These are phyloP conservation scores for Cytospora schulzeri DNA, from an alignment of 2,329 filamentous ascomycete genomes.

Conservation along the genomic window DNA sequence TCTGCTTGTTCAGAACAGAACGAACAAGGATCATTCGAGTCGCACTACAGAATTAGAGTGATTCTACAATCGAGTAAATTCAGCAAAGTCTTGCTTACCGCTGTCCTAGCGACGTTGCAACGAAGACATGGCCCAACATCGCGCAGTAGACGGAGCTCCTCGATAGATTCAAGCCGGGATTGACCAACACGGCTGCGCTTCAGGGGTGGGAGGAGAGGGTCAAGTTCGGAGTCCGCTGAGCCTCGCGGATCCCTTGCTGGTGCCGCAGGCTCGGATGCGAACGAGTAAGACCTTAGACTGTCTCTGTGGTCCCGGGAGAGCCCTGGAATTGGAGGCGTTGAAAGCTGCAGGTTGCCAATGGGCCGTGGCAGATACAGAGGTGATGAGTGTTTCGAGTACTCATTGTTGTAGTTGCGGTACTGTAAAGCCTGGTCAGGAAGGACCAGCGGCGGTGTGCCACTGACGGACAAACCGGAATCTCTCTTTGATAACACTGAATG, in stretches of 20 bases:
- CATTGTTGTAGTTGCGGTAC: conserved; percentile 36
- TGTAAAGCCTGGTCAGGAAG: conserved; percentile 39
- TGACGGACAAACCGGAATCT: conserved; percentile 48
- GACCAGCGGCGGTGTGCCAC: conserved; percentile 40
- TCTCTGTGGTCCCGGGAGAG: conserved; percentile 45
- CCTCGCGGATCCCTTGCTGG: conserved; percentile 37
- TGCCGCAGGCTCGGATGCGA: conserved; percentile 42
- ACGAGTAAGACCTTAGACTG: conserved; percentile 44
- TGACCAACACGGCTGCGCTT: conserved; percentile 56
- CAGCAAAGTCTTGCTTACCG: conserved; percentile 40
- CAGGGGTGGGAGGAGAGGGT: conserved; percentile 56
- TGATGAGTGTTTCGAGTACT: conserved; percentile 41
- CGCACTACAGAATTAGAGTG: conserved; percentile 45
- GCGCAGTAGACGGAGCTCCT: conserved; percentile 54
- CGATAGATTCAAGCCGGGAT: conserved; percentile 58
- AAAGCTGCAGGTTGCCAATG: conserved; percentile 35
- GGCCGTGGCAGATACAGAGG: conserved; percentile 46
- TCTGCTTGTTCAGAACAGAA: conserved; percentile 45
- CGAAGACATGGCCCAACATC: conserved; percentile 53
- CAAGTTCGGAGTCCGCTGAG: conserved; percentile 50
- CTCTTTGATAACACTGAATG: conserved; percentile 47
- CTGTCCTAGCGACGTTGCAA: conserved; percentile 50
- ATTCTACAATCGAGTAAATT: conserved; percentile 29
- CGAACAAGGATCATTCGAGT: conserved; percentile 52
- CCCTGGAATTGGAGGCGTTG: conserved; percentile 39